Conservation (phyloP, 1,284 basidiomycete species). For the Moesziomyces parantarcticus region DNA sequence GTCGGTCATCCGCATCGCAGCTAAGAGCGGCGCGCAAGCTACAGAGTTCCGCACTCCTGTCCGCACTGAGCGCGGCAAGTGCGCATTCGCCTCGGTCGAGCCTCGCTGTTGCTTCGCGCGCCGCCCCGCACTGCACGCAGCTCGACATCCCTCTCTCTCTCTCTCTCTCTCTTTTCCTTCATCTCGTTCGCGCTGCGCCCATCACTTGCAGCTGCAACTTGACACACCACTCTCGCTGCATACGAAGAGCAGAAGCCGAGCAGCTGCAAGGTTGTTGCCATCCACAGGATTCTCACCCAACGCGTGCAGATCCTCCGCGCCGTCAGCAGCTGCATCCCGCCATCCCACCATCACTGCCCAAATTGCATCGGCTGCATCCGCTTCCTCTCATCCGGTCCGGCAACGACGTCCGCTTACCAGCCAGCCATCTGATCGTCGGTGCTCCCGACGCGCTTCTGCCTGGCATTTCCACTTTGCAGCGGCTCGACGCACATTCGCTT, state of each 20-base stretch:
- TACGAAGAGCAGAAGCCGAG: background rate
- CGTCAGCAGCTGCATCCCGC: background rate
- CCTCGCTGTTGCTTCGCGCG: constrained; percentile 34
- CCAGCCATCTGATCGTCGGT: background rate
- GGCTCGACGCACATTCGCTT: background rate
- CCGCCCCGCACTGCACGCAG: constrained; percentile 32
- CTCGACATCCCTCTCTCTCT: background rate
- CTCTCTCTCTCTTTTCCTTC: background rate
- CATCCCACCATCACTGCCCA: background rate
- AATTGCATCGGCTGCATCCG: background rate
- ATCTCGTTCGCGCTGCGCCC: background rate
- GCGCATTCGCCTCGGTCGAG: constrained; percentile 20
- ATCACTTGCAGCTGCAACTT: background rate
- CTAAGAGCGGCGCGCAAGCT: no score
- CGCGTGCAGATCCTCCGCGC: no score
- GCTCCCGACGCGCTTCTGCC: background rate
- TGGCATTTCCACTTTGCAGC: no score
- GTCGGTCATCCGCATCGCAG: background rate
- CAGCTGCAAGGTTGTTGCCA: no score
- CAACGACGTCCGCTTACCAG: background rate
- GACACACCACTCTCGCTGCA: background rate
- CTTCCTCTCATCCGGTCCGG: background rate
- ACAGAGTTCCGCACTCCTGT: no score
- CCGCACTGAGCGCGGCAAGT: background rate
- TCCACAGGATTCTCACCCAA: no score